phyloP scores from a whole-genome alignment of 768 basidiomycete genomes.

The Imleria badia region DNA sequence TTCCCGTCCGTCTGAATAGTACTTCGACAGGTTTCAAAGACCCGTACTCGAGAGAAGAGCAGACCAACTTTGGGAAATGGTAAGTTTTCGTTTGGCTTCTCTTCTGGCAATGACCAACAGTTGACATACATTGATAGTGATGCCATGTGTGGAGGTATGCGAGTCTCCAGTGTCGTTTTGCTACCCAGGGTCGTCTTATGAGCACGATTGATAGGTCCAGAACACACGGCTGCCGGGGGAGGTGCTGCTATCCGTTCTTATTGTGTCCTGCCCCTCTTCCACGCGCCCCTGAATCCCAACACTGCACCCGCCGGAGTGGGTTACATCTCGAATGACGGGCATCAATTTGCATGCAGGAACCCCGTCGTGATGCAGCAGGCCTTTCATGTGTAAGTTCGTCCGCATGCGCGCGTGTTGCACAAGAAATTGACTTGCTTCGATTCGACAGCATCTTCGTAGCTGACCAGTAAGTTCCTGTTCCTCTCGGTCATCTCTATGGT shows the following conservation, averaged over 20 bases:
- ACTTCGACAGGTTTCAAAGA: slow-evolving; percentile 53
- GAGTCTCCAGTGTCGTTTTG: not conserved
- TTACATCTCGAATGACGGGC: slow-evolving; percentile 57
- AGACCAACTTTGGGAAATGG: slow-evolving; percentile 54
- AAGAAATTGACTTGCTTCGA: not conserved
- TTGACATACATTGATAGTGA: slow-evolving; percentile 35
- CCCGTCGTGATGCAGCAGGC: slow-evolving; percentile 52
- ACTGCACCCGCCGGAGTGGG: slow-evolving; percentile 35
- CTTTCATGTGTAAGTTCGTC: slow-evolving; percentile 54
- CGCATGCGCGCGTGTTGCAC: fast-evolving
- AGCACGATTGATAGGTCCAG: slow-evolving; percentile 40
- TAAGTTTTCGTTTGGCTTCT: slow-evolving; percentile 21
- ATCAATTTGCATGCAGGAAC: slow-evolving; percentile 53
- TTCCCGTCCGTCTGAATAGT: not conserved
- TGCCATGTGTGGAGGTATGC: slow-evolving; percentile 48
- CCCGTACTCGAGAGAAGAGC: slow-evolving; percentile 61
- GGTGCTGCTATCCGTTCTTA: slow-evolving; percentile 49
- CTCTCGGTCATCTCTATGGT: not conserved
- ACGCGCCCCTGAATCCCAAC: slow-evolving; percentile 35
- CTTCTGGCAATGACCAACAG: not conserved
- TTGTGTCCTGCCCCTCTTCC: slow-evolving; percentile 56
- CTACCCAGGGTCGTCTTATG: not conserved
- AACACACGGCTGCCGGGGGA: slow-evolving; percentile 43
- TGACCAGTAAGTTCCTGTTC: slow-evolving; percentile 40
- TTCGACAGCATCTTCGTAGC: slow-evolving; percentile 51